Conservation (phyloP, 345 rosid genomes). For the Moricandia arvensis region DNA sequence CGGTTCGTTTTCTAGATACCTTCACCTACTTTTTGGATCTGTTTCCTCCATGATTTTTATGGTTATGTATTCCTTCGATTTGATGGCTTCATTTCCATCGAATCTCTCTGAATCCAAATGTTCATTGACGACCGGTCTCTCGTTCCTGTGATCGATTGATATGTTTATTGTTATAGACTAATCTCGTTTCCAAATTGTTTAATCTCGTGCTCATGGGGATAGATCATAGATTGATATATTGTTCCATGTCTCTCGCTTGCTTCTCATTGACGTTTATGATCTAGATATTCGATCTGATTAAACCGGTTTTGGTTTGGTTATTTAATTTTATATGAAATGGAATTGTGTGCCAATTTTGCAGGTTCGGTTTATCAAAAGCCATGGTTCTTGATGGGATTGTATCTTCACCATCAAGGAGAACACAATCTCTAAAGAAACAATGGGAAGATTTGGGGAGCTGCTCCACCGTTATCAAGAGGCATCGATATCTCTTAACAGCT, state of each 20-base stretch:
- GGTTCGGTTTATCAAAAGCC: conserved; percentile 1
- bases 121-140: conserved; percentile 3
- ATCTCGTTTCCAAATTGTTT: background rate
- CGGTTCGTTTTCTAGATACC: conserved; percentile 13
- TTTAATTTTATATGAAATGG: too few relatives aligned
- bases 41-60: background rate
- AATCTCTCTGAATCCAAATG: conserved; percentile 2
- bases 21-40: conserved; percentile 10
- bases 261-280: background rate
- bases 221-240: background rate
- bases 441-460: conserved; percentile 85
- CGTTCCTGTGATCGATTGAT: background rate
- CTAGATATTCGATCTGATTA: background rate
- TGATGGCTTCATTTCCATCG: background rate
- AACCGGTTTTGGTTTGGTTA: background rate
- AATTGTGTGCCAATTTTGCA: conserved; percentile 1
- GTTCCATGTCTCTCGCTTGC: background rate
- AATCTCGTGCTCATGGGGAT: background rate
- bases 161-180: background rate
- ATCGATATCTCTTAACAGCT: conserved; percentile 85
- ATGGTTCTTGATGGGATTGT: conserved; percentile 78
- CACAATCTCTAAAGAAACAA: conserved; percentile 60
- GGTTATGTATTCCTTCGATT: background rate
- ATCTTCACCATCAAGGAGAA: conserved; percentile 74
- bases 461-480: conserved; percentile 66